Conservation (phyloP, 495 filamentous ascomycete species). For the Penicillium manginii region DNA sequence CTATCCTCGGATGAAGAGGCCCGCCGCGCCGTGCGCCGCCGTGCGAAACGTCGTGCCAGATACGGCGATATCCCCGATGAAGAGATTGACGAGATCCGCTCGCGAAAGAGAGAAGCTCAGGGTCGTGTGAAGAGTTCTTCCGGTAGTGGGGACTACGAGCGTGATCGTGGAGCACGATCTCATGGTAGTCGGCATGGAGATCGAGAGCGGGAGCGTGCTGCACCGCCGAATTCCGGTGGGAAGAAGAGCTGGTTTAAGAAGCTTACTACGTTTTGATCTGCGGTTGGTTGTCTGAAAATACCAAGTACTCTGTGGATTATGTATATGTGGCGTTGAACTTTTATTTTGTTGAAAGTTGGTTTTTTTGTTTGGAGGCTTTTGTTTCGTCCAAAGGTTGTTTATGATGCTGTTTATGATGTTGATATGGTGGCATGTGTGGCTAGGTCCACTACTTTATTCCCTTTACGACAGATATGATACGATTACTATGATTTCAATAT, state of each 20-base stretch:
- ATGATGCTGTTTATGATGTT: too few relatives aligned
- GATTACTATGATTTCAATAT: too few relatives aligned
- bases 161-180: constrained; percentile 42
- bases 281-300: not conserved
- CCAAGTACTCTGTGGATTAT: too few relatives aligned
- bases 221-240: constrained; percentile 31
- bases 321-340: too few relatives aligned
- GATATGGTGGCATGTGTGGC: too few relatives aligned
- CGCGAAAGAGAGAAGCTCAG: constrained; percentile 33
- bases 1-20: constrained; percentile 49
- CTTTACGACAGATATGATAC: too few relatives aligned
- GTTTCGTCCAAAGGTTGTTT: too few relatives aligned
- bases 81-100: constrained; percentile 44
- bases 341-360: too few relatives aligned
- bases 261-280: constrained; percentile 39
- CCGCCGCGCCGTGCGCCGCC: constrained; percentile 40
- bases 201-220: constrained; percentile 6
- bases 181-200: constrained; percentile 37
- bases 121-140: constrained; percentile 41
- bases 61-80: constrained; percentile 45
- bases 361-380: too few relatives aligned
- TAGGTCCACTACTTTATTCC: too few relatives aligned
- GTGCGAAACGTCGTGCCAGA: constrained; percentile 41
- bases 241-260: constrained; percentile 56
- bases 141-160: constrained; percentile 48